Conservation (phyloP, 352 stramenopile genomes). For the Globisporangium solare region DNA sequence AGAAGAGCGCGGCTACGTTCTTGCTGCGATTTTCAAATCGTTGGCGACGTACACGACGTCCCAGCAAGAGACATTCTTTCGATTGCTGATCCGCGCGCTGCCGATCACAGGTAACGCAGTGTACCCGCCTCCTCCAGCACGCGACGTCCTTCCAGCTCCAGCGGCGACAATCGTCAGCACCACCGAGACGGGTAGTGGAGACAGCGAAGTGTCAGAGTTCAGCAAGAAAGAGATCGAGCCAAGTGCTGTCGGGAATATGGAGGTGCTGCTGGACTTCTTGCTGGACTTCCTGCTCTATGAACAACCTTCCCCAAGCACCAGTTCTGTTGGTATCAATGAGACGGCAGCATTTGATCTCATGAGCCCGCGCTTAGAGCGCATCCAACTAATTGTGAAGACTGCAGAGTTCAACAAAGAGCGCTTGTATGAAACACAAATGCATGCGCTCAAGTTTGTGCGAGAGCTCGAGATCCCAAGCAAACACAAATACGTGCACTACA, state of each 20-base stretch:
- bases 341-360: conserved; percentile 35
- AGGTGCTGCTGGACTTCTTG: conserved; percentile 64
- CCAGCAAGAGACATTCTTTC: conserved; percentile 66
- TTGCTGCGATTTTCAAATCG: conserved; percentile 27
- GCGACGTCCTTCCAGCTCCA: conserved; percentile 5
- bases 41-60: conserved; percentile 25
- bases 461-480: conserved; percentile 31
- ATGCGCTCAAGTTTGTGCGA: conserved; percentile 61
- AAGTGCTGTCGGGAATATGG: conserved; percentile 20
- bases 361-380: conserved; percentile 38
- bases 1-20: conserved; percentile 36
- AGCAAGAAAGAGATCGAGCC: conserved; percentile 7
- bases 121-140: conserved; percentile 8
- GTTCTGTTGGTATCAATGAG: conserved; percentile 5
- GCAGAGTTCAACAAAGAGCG: conserved; percentile 33
- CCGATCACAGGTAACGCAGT: conserved; percentile 26
- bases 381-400: conserved; percentile 38
- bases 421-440: conserved; percentile 57
- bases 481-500: conserved; percentile 43
- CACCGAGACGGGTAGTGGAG: not conserved
- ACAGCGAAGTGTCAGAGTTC: not conserved
- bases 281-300: conserved; percentile 68
- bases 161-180: not conserved
- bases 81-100: conserved; percentile 48
- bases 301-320: conserved; percentile 11